Conservation (phyloP, 1,284 basidiomycete genomes). For the Peniophora sp. region DNA sequence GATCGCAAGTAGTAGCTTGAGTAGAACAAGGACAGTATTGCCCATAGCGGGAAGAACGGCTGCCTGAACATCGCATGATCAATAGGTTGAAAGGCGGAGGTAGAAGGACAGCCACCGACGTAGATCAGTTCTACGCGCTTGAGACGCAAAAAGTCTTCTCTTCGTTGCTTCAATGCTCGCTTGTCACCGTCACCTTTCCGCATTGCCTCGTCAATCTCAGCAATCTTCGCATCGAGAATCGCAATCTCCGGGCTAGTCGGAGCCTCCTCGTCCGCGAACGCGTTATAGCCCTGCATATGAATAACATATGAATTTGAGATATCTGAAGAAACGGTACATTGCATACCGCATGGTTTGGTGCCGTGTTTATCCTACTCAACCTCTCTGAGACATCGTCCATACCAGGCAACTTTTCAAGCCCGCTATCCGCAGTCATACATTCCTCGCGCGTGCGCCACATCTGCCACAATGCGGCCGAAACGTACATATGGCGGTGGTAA, state of each 20-base stretch:
- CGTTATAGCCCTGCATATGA: slow-evolving; percentile 45
- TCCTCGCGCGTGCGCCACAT: slow-evolving; percentile 95
- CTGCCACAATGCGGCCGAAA: slow-evolving; percentile 85
- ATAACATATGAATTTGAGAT: not conserved
- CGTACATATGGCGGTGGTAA: slow-evolving; percentile 87
- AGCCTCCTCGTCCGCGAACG: slow-evolving; percentile 17
- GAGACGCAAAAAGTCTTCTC: slow-evolving; percentile 75
- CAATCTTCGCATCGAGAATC: slow-evolving; percentile 62
- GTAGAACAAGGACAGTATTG: slow-evolving; percentile 82
- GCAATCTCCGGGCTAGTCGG: slow-evolving; percentile 64
- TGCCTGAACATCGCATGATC: slow-evolving; percentile 32
- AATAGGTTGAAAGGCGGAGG: slow-evolving; percentile 2
- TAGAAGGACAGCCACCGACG: slow-evolving; percentile 46
- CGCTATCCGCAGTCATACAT: slow-evolving; percentile 90
- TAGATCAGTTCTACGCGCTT: slow-evolving; percentile 89
- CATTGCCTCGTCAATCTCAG: slow-evolving; percentile 55
- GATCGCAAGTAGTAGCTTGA: slow-evolving; percentile 84
- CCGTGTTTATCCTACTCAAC: slow-evolving; percentile 22
- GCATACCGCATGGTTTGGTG: slow-evolving; percentile 23
- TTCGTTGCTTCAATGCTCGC: slow-evolving; percentile 59
- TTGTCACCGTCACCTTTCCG: slow-evolving; percentile 25
- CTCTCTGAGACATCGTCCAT: slow-evolving; percentile 34
- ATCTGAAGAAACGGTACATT: not conserved
- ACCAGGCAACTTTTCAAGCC: slow-evolving; percentile 73
- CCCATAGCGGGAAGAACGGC: slow-evolving; percentile 77